A percentile compares a stretch with the other conserved stretches of the same genome.
Conservation (phyloP, 2,329 filamentous ascomycete genomes). For the Aspergillus hortae region DNA sequence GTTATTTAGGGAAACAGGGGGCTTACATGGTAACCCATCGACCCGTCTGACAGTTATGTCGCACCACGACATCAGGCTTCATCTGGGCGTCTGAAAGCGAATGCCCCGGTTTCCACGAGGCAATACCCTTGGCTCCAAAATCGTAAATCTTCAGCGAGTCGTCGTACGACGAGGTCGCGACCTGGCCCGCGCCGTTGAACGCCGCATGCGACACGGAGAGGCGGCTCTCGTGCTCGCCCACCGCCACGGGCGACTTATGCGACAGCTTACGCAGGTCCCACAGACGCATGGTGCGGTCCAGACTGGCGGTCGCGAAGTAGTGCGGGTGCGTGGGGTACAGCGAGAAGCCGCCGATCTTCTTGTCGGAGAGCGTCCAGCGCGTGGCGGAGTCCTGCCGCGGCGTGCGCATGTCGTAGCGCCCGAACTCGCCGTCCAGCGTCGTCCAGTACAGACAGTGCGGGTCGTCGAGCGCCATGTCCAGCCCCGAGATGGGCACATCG, state of each 20-base stretch:
- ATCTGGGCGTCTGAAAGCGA: conserved; percentile 61
- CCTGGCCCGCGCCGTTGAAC: conserved; percentile 78
- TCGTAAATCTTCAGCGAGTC: conserved; percentile 93
- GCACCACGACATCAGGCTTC: conserved; percentile 64
- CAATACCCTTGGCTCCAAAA: conserved; percentile 57
- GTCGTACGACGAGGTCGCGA: conserved; percentile 92
- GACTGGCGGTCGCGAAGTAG: conserved; percentile 79
- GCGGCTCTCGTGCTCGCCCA: conserved; percentile 78
- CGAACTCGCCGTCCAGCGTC: conserved; percentile 76
- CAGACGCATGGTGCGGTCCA: conserved; percentile 84
- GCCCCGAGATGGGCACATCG: conserved; percentile 76
- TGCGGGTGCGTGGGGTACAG: conserved; percentile 77
- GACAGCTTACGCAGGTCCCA: conserved; percentile 85
- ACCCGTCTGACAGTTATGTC: conserved; percentile 94
- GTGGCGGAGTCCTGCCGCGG: conserved; percentile 54
- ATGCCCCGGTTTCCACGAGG: conserved; percentile 57
- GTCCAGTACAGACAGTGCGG: conserved; percentile 80
- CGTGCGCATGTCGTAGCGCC: conserved; percentile 72
- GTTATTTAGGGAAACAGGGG: conserved; percentile 19
- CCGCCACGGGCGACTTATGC: conserved; percentile 59
- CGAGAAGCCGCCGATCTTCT: conserved; percentile 94
- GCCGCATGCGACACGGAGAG: conserved; percentile 90
- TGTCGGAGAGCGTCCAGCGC: conserved; percentile 74
- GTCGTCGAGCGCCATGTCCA: conserved; percentile 72
- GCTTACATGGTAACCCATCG: conserved; percentile 81